Conservation (phyloP, 306 rosid genomes). For the Prunus fruticosa region DNA sequence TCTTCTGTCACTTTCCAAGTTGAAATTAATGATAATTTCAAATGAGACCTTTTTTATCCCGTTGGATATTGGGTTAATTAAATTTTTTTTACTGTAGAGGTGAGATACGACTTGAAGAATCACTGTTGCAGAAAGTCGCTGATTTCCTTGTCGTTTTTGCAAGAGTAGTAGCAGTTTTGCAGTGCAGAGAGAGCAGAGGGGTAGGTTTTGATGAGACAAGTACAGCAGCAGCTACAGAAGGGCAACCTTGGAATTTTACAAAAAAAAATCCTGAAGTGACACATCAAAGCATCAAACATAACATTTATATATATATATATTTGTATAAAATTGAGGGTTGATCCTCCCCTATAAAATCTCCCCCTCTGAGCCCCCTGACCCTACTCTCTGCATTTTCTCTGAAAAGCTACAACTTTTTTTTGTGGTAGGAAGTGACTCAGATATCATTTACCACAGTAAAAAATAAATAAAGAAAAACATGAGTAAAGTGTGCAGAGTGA, state of each 20-base stretch:
- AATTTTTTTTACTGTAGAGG: neutral
- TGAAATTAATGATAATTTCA: too few species aligned
- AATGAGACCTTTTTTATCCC: neutral
- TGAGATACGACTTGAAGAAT: neutral
- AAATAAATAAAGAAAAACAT: neutral
- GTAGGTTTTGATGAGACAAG: neutral
- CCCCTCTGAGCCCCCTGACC: neutral
- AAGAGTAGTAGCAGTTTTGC: neutral
- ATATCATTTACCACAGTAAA: neutral
- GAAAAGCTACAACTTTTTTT: neutral
- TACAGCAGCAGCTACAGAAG: neutral
- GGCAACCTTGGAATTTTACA: neutral
- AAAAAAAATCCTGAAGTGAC: neutral
- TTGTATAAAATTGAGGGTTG: slow-evolving; percentile 28
- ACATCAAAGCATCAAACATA: neutral
- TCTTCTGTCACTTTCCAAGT: too few species aligned
- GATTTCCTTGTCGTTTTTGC: neutral
- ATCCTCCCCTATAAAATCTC: slow-evolving; percentile 5
- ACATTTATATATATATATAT: neutral
- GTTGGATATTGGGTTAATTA: neutral
- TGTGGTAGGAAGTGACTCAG: neutral
- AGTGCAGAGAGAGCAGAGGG: neutral
- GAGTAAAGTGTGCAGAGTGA: too few species aligned
- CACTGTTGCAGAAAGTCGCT: neutral
- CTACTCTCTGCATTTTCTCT: neutral